Percentiles rank a stretch among this genome's conserved stretches.
These are phyloP conservation scores for Naganishia kalamii DNA, from an alignment of 768 basidiomycete species.

Conservation along the genomic window DNA sequence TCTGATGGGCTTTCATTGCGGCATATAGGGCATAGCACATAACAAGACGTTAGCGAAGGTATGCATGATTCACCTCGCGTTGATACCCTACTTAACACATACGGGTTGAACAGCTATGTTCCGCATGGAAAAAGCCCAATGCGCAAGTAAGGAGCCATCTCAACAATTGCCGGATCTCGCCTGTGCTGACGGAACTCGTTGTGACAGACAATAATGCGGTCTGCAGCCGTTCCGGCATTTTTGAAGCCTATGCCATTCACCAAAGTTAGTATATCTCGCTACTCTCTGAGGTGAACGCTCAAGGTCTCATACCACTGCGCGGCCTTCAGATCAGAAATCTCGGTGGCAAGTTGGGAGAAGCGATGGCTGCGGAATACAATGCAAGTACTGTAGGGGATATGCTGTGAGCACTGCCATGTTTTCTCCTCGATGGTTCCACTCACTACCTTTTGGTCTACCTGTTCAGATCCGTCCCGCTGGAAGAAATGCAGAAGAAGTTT, in stretches of 20 bases:
- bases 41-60: conserved; percentile 97
- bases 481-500: conserved; percentile 49
- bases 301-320: conserved; percentile 1
- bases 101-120: conserved; percentile 58
- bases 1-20: neutral
- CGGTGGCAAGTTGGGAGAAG: conserved; percentile 87
- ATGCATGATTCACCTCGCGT: neutral
- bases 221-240: conserved; percentile 75
- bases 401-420: conserved; percentile 55
- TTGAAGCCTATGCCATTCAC: conserved; percentile 79
- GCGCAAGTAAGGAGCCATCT: conserved; percentile 59
- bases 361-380: conserved; percentile 79
- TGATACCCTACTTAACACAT: neutral
- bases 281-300: neutral
- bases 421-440: neutral
- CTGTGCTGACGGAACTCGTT: no score
- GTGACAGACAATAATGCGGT: conserved; percentile 71
- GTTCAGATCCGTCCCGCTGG: conserved; percentile 42
- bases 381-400: conserved; percentile 85
- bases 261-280: conserved; percentile 49
- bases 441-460: neutral
- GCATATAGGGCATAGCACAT: conserved; percentile 68
- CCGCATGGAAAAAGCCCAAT: conserved; percentile 86
- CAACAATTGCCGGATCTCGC: no score
- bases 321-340: conserved; percentile 72